phyloP scores from a whole-genome alignment of 192 early-diverging fungal genomes.

The Backusella parvicylindrica region DNA sequence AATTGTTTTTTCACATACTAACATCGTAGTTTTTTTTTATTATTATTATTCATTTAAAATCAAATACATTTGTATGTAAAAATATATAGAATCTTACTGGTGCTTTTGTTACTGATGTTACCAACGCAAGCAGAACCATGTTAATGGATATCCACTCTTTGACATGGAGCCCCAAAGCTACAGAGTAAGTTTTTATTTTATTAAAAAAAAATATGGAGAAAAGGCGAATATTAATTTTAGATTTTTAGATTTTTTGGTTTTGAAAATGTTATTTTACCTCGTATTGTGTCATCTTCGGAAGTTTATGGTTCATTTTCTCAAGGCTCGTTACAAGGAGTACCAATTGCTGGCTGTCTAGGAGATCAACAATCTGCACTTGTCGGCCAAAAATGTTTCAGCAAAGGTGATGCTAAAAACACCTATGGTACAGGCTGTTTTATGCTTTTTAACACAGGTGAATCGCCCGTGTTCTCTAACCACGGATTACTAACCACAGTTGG shows the following conservation, averaged over 20 bases:
- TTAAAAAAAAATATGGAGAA: not conserved
- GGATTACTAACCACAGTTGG: constrained; percentile 89
- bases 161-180: constrained; percentile 71
- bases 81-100: constrained; percentile 86
- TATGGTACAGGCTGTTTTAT: constrained; percentile 97
- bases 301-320: constrained; percentile 64
- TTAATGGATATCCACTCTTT: constrained; percentile 84
- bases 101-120: constrained; percentile 86
- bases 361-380: constrained; percentile 95
- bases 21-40: not conserved
- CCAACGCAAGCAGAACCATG: constrained; percentile 92
- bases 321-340: constrained; percentile 65
- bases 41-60: constrained; percentile 59
- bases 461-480: constrained; percentile 70
- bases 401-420: constrained; percentile 91
- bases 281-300: constrained; percentile 79
- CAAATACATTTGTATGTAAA: too few relatives aligned
- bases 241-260: constrained; percentile 26
- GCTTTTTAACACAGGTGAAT: constrained; percentile 86
- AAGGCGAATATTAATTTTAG: not conserved
- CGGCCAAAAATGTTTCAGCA: constrained; percentile 84
- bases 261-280: constrained; percentile 65
- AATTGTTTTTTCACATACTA: constrained; percentile 8
- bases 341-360: constrained; percentile 84
- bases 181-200: constrained; percentile 24